A percentile compares a stretch with the other conserved stretches of the same genome.
These are phyloP conservation scores for Botrytis aclada DNA, from an alignment of 2,329 filamentous ascomycete genomes.

Conservation along the genomic window DNA sequence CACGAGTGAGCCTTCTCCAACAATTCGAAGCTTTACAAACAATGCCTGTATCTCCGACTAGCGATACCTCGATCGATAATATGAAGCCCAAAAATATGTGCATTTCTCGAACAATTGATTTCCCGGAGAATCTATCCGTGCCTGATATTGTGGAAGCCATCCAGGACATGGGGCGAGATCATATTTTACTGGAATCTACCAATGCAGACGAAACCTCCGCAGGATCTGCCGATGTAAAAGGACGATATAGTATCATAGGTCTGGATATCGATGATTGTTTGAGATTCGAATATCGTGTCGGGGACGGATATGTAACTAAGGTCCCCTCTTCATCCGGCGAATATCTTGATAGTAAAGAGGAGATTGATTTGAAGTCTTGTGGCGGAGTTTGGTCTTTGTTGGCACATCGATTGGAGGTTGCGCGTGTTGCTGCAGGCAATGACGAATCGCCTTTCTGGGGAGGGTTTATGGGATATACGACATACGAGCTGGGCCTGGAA, in stretches of 20 bases:
- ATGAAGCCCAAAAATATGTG: conserved; percentile 38
- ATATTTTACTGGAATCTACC: conserved; percentile 59
- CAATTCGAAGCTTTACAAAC: conserved; percentile 23
- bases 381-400: conserved; percentile 38
- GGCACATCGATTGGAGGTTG: conserved; percentile 41
- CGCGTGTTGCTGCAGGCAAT: conserved; percentile 39
- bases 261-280: conserved; percentile 56
- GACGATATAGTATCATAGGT: conserved; percentile 72
- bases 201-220: conserved; percentile 49
- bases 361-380: conserved; percentile 23
- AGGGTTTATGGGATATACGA: conserved; percentile 65
- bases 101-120: conserved; percentile 42
- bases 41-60: conserved; percentile 10
- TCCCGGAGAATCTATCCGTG: conserved; percentile 48
- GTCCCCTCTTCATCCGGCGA: conserved; percentile 15
- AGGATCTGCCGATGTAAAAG: conserved; percentile 49
- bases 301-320: conserved; percentile 38
- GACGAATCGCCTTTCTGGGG: conserved; percentile 61
- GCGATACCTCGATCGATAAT: conserved; percentile 8
- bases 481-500: conserved; percentile 64
- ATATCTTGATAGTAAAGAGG: not conserved
- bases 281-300: conserved; percentile 56
- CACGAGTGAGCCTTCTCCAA: conserved; percentile 32
- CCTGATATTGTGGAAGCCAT: conserved; percentile 52
- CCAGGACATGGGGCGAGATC: conserved; percentile 40